These are phyloP conservation scores for Scutellaria minor DNA, from an alignment of 257 asterid genomes.

Conservation along the genomic window DNA sequence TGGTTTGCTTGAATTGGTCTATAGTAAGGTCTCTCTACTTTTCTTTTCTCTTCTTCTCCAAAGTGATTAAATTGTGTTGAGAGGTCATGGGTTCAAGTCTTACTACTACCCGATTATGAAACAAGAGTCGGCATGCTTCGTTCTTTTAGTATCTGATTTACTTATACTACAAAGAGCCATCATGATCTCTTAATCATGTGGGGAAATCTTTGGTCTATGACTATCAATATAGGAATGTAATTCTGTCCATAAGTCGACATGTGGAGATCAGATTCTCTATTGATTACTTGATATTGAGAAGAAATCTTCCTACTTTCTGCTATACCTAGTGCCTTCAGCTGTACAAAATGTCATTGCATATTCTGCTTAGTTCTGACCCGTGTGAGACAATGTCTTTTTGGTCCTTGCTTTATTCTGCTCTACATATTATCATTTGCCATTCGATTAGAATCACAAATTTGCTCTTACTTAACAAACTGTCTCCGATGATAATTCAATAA, in stretches of 20 bases:
- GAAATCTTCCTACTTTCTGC: neutral
- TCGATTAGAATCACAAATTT: neutral
- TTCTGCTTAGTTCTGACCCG: neutral
- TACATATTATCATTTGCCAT: neutral
- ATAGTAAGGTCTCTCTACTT: neutral
- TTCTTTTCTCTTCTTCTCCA: neutral
- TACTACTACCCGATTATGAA: neutral
- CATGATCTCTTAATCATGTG: neutral
- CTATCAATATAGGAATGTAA: neutral
- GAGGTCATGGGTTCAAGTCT: neutral
- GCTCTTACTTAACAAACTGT: neutral
- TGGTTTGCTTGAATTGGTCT: neutral
- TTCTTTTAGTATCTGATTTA: neutral
- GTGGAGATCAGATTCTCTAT: neutral
- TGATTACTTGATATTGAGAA: neutral
- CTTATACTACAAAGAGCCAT: neutral
- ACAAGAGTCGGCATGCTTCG: neutral
- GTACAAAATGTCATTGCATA: neutral
- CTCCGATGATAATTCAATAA: neutral
- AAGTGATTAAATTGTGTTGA: neutral
- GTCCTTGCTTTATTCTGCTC: slow-evolving; percentile 4
- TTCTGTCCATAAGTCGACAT: slow-evolving; percentile 3
- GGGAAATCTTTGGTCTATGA: neutral
- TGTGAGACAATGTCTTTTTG: slow-evolving; percentile 7
- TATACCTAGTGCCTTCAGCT: slow-evolving; percentile 1